Base-by-base conservation (phyloP, 805 yeast genomes). In the Suhomyces canberraensis region DNA sequence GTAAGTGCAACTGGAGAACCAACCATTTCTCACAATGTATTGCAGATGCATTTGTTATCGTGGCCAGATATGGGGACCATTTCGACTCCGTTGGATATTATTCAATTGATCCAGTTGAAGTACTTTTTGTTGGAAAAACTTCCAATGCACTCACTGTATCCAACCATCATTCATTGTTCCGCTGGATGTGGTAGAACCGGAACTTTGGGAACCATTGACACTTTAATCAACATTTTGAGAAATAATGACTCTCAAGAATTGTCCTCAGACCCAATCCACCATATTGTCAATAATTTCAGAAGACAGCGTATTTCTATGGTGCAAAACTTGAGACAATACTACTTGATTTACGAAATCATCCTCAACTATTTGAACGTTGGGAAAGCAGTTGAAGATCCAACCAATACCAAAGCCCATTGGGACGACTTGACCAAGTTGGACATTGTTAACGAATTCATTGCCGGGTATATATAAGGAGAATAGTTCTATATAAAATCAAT, bases 21-120 rank as follows among this genome's bases (percentile, higher is more conserved):
- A 4, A 26, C 16, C 11, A 8, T 42, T 2, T 32, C 28, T 14
- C 79, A 75, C 44, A 69, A 69, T 25, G 74, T 85, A 11, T 52
- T 81, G 11, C 98, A 91, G 56, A 52, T 87, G n/a, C 95, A 88
- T 40, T 69, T 85, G 39, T 62, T 75, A 29, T 70, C 79, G 17
- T 91, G 98, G 98, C 80, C 82, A 1, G 98, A 91, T 63, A 78
- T 79, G 66, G 84, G 84, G 8, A 75, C 81, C 2, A 70, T 82
- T 20, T 59, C 72, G 16, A 73, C 73, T 29, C 74, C 81, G 13
- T 58, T 65, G 14, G 84, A 81, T 45, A 61, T 88, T 19, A 62
- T 86, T 18, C 66, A 69, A 33, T 46, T 67, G 9, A 54, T 78
- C 13, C 58, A 48, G 30, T 46, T 64, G 47, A 66, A 63, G 48